Conservation (phyloP, 1,139 yeast genomes). For the Geotrichum australiense region DNA sequence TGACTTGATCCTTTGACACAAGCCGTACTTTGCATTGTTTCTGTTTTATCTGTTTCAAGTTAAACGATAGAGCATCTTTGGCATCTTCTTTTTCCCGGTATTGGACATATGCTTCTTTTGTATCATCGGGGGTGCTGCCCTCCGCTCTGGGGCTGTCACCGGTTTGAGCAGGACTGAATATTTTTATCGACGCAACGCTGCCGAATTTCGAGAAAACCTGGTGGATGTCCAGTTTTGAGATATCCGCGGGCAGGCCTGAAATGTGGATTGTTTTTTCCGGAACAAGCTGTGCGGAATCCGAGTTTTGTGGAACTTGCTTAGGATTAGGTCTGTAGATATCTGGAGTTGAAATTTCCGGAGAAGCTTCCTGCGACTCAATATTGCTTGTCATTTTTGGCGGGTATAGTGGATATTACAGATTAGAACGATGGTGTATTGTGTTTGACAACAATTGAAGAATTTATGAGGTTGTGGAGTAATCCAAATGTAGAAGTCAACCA, state of each 20-base stretch:
- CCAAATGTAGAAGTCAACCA: too few species aligned
- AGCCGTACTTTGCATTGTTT: conserved; percentile 85
- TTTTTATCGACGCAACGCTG: conserved; percentile 79
- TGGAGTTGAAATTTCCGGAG: conserved; percentile 14
- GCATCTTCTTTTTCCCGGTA: conserved; percentile 74
- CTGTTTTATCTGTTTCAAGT: conserved; percentile 75
- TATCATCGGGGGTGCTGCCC: too few species aligned
- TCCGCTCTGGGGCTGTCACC: conserved; percentile 78
- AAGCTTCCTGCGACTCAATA: conserved; percentile 5
- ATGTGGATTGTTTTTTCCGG: conserved; percentile 15
- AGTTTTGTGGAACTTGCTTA: conserved; percentile 2
- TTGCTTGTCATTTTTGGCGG: conserved; percentile 4
- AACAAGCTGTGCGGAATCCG: conserved; percentile 1
- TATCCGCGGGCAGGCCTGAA: conserved; percentile 16
- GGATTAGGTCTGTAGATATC: conserved; percentile 13
- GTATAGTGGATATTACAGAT: conserved; percentile 1
- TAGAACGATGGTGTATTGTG: too few species aligned
- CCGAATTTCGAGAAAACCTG: conserved; percentile 82
- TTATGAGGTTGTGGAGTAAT: too few species aligned
- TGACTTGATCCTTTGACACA: background rate
- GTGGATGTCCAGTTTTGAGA: conserved; percentile 27
- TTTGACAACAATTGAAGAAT: too few species aligned
- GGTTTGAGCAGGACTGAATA: conserved; percentile 91
- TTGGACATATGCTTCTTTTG: conserved; percentile 93
- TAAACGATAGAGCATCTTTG: conserved; percentile 64